Percentiles rank a stretch among this genome's conserved stretches.
phyloP scores from a whole-genome alignment of 2,329 filamentous ascomycete genomes.

The Nakataea oryzae region DNA sequence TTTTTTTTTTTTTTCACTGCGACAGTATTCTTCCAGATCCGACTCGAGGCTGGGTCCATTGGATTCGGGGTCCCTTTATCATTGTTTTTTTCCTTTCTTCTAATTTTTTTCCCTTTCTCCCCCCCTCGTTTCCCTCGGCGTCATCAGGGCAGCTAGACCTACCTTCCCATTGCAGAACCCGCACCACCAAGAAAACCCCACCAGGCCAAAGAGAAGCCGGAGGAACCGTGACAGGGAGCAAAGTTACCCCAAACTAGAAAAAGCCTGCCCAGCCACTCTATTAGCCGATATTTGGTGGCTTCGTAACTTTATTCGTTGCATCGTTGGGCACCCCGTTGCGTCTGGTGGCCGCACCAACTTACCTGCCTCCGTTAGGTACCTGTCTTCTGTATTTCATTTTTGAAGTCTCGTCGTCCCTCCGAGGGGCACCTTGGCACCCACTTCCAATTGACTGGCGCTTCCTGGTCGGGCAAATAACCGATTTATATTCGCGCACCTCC shows the following conservation, averaged over 20 bases:
- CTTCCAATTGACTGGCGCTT: not conserved
- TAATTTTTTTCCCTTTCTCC: not conserved
- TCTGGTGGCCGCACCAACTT: too few species aligned
- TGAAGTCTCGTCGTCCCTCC: not conserved
- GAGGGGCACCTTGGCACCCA: not conserved
- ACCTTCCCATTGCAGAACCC: not conserved
- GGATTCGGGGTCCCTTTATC: not conserved
- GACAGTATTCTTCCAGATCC: too few species aligned
- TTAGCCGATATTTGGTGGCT: not conserved
- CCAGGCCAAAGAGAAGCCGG: too few species aligned
- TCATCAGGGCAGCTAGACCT: not conserved
- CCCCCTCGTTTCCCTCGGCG: too few species aligned
- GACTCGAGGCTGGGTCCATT: not conserved
- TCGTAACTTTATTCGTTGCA: not conserved
- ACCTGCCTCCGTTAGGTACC: not conserved
- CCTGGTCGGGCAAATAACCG: conserved; percentile 9
- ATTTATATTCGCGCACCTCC: conserved; percentile 25
- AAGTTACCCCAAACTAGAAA: not conserved
- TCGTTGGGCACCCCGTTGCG: not conserved
- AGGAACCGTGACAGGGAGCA: not conserved
- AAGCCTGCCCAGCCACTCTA: not conserved
- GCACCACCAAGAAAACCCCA: not conserved
- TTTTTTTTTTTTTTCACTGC: not conserved
- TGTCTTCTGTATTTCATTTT: not conserved
- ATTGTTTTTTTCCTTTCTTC: not conserved